Evolutionary conservation across 176 grass and related monocot genomes (phyloP), one percentile per base, ranked within the genome.

Genomic region (Triticum dicoccoides): DNA sequence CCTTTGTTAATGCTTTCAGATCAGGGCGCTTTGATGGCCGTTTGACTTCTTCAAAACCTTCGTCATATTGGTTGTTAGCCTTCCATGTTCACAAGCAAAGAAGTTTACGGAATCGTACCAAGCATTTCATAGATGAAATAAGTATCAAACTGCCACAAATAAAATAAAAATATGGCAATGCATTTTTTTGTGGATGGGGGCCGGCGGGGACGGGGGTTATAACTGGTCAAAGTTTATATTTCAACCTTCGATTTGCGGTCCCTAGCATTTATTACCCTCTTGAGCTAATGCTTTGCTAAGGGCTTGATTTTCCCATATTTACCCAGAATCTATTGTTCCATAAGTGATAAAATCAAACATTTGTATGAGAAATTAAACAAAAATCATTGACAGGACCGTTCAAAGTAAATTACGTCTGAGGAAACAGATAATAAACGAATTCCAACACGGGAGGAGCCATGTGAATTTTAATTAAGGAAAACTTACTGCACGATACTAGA

Each of bases 1-100:
- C 87, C 91, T 92, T 92, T 81, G 84, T 41, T 73, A 92, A 62
- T 66, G 87, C 68, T 79, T 89, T 89, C 61, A 92, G 27, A 74
- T 92, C 87, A 80, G 87, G 87, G 44, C 75, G 65, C 8, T 78
- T 75, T 32, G 56, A 87, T 84, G 87, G 14, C 27, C 45, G 61
- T 54, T 92, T 92, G 45, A 33, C 23, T 82, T 87, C 69, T 29
- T 33, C 73, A 30, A 65, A 52, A 42, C 15, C 32, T 30, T 30
- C 66, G 4, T 66, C 52, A 20, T 82, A 61, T 76, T 82, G 52
- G 75, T 41, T 87, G 64, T 68, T 83, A 65, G 27, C 30, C n/a
- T 39, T 54, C 47, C 85, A 86, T 51, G 13, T 89, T 73, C 33
- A 86, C 30, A 67, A 33, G 39, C 72, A 82, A 78, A 69, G 47